Conservation (phyloP, 2,329 filamentous ascomycete species). For the Parascedosporium putredinis region DNA sequence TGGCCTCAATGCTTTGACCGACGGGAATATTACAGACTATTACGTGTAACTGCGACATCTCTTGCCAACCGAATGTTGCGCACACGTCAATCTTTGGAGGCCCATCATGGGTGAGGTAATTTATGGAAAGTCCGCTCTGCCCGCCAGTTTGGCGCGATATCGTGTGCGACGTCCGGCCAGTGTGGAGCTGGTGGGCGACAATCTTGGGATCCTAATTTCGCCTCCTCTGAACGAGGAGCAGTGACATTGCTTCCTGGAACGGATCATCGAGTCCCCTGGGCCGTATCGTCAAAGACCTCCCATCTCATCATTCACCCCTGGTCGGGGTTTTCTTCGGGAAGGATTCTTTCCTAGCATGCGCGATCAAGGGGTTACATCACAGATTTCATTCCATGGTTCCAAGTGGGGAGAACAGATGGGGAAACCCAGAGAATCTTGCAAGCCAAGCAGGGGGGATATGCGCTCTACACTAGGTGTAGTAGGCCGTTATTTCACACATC, state of each 20-base stretch:
- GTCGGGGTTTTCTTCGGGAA: background rate
- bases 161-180: background rate
- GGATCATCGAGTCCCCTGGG: background rate
- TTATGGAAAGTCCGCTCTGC: too few relatives aligned
- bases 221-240: background rate
- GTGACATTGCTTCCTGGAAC: background rate
- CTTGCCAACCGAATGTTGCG: too few relatives aligned
- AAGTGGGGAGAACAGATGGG: slow-evolving; percentile 3
- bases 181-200: background rate
- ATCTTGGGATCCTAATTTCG: background rate
- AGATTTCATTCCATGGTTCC: background rate
- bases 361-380: background rate
- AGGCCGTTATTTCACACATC: too few relatives aligned
- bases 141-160: too few relatives aligned
- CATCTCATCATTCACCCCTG: background rate
- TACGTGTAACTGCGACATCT: too few relatives aligned
- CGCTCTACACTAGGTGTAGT: background rate
- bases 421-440: slow-evolving; percentile 1
- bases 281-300: background rate
- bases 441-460: background rate
- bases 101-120: too few relatives aligned
- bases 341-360: background rate
- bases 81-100: too few relatives aligned
- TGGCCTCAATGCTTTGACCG: too few relatives aligned
- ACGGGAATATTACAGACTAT: too few relatives aligned